Evolutionary conservation across 805 yeast genomes (phyloP).

Genomic region (Saturnispora bothae): DNA sequence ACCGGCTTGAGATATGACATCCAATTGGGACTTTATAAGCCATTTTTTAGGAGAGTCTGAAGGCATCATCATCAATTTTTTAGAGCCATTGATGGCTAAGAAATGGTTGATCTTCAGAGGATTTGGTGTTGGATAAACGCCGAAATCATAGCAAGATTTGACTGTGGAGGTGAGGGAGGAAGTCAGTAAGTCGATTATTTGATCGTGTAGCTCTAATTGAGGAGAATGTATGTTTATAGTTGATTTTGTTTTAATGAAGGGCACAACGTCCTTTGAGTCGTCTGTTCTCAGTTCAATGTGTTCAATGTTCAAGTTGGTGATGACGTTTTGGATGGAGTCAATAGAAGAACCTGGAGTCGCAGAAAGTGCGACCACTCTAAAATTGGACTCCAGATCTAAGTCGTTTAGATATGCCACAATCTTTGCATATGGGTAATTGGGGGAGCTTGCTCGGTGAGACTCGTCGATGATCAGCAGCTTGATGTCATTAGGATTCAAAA

Average conservation of each 20-base stretch:
- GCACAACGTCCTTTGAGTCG: slow-evolving; percentile 64
- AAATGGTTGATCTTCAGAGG: slow-evolving; percentile 63
- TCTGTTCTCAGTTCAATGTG: slow-evolving; percentile 81
- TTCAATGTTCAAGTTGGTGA: slow-evolving; percentile 63
- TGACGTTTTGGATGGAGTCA: slow-evolving; percentile 80
- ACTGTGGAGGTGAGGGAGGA: slow-evolving; percentile 52
- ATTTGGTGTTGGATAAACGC: slow-evolving; percentile 54
- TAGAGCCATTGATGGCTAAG: slow-evolving; percentile 58
- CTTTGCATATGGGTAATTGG: slow-evolving; percentile 79
- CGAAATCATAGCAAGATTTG: slow-evolving; percentile 49
- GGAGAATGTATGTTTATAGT: slow-evolving; percentile 51
- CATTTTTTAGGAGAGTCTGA: slow-evolving; percentile 58
- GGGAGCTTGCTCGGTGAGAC: slow-evolving; percentile 90
- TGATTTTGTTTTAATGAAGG: slow-evolving; percentile 62
- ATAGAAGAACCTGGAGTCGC: slow-evolving; percentile 92
- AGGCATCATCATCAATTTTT: slow-evolving; percentile 47
- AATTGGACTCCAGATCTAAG: slow-evolving; percentile 32
- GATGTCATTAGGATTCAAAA: slow-evolving; percentile 63
- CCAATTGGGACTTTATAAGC: slow-evolving; percentile 54
- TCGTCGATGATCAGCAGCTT: slow-evolving; percentile 83
- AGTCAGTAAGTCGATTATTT: slow-evolving; percentile 40
- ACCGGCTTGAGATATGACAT: slow-evolving; percentile 59
- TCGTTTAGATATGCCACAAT: slow-evolving; percentile 60
- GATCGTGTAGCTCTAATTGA: slow-evolving; percentile 42
- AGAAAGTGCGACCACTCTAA: slow-evolving; percentile 74